A percentile compares a stretch with the other conserved stretches of the same genome.
Conservation (phyloP, 1,139 yeast species). For the Pichia sp. region DNA sequence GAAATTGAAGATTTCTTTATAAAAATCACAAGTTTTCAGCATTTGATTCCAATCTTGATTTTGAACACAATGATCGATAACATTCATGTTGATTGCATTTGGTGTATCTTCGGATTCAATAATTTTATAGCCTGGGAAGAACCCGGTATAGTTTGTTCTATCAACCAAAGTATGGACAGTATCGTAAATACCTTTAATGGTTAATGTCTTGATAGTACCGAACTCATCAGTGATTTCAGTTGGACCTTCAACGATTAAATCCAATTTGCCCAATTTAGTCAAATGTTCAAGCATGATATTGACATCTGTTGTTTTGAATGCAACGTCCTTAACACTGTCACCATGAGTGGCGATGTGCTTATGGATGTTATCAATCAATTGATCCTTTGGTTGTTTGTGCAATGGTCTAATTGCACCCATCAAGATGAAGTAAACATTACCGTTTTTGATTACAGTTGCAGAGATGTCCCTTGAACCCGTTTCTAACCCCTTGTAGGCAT, state of each 20-base stretch:
- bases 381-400: constrained; percentile 22
- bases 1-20: constrained; percentile 65
- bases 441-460: constrained; percentile 62
- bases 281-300: constrained; percentile 6
- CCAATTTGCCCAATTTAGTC: neutral
- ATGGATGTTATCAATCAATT: constrained; percentile 39
- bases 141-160: constrained; percentile 44
- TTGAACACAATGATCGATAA: constrained; percentile 78
- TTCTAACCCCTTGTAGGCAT: constrained; percentile 68
- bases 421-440: constrained; percentile 57
- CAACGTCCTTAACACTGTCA: constrained; percentile 73
- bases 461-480: constrained; percentile 58
- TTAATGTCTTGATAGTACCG: constrained; percentile 56
- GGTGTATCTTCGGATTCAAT: neutral
- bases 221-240: constrained; percentile 38
- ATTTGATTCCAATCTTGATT: constrained; percentile 72
- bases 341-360: constrained; percentile 61
- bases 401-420: constrained; percentile 31
- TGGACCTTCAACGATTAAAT: constrained; percentile 43
- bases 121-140: constrained; percentile 48
- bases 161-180: constrained; percentile 68
- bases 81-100: constrained; percentile 33
- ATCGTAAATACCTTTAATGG: constrained; percentile 59
- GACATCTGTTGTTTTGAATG: constrained; percentile 43
- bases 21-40: constrained; percentile 55